Conservation (phyloP, 805 yeast species). For the Candida methanosorbosa region DNA sequence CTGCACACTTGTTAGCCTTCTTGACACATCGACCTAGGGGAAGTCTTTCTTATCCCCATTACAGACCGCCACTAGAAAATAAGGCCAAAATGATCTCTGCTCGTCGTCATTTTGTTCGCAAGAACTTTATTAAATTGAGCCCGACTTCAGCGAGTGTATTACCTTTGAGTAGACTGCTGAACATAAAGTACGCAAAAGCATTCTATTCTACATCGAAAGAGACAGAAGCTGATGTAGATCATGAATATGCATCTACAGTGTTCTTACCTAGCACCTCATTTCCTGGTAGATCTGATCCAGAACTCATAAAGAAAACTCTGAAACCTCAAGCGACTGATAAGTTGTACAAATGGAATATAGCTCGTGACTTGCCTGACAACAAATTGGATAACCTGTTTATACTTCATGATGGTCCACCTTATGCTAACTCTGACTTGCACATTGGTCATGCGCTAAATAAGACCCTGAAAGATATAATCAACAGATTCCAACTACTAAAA, state of each 20-base stretch:
- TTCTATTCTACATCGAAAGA: too few relatives aligned
- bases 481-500: conserved; percentile 55
- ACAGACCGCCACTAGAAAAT: too few relatives aligned
- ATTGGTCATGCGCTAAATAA: conserved; percentile 90
- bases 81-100: too few relatives aligned
- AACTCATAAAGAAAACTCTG: conserved; percentile 30
- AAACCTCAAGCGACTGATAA: conserved; percentile 47
- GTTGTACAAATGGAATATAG: conserved; percentile 58
- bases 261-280: conserved; percentile 63
- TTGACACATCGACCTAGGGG: too few relatives aligned
- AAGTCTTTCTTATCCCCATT: too few relatives aligned
- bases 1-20: too few relatives aligned
- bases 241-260: conserved; percentile 41
- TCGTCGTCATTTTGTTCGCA: too few relatives aligned
- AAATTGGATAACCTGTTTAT: conserved; percentile 40
- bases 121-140: too few relatives aligned
- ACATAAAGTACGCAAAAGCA: too few relatives aligned
- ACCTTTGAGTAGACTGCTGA: too few relatives aligned
- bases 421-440: conserved; percentile 92
- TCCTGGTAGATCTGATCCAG: conserved; percentile 49
- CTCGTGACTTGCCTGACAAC: conserved; percentile 14
- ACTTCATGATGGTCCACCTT: conserved; percentile 97
- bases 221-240: conserved; percentile 10
- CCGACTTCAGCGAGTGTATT: too few relatives aligned
- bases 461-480: conserved; percentile 77